Evolutionary conservation across 78 protist species (phyloP).

Genomic region (Dictyostelium firmibasis): DNA sequence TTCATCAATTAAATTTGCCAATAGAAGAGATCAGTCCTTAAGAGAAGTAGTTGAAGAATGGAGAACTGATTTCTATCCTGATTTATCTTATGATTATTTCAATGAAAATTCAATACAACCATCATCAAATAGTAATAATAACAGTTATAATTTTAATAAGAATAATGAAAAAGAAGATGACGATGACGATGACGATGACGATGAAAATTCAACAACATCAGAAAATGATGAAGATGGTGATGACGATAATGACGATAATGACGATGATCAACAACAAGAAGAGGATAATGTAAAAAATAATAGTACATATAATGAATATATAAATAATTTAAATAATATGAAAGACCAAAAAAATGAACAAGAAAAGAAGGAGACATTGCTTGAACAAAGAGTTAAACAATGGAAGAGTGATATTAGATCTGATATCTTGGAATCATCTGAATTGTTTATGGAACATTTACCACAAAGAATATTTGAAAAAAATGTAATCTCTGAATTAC

Average conservation of each 20-base stretch:
- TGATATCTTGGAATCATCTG: neutral
- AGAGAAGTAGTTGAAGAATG: neutral
- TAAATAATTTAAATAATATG: neutral
- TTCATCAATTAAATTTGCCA: neutral
- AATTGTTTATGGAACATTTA: neutral
- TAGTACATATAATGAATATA: neutral
- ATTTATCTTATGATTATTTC: slow-evolving; percentile 2
- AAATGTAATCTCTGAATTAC: neutral
- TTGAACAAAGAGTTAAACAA: slow-evolving; percentile 23
- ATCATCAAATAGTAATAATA: neutral
- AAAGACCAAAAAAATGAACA: neutral
- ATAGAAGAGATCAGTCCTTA: neutral
- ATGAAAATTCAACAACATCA: neutral
- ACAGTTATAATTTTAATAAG: neutral
- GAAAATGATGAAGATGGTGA: neutral
- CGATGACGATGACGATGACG: neutral
- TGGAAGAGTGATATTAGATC: neutral
- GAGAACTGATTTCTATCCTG: slow-evolving; percentile 30
- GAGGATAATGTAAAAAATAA: neutral
- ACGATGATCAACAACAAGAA: neutral
- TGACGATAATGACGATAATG: neutral
- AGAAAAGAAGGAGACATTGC: neutral
- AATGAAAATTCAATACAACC: neutral
- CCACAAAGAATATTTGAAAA: neutral
- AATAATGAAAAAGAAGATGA: neutral